Conservation (phyloP, 106 monocot species). For the Posidonia australis region DNA sequence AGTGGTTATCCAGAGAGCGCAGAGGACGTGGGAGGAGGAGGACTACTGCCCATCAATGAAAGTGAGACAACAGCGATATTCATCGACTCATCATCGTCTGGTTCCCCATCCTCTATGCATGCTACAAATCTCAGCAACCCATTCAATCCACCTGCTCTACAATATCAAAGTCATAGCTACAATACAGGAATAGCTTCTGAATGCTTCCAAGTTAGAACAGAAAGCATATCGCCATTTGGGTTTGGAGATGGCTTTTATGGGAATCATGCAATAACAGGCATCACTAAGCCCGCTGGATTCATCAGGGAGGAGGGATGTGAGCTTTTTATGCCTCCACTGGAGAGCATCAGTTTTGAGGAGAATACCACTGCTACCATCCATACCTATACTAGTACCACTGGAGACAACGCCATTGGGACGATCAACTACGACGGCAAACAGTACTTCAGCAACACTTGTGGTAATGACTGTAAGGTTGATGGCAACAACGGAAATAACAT, state of each 20-base stretch:
- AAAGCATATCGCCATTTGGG: no score
- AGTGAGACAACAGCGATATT: conserved; percentile 2
- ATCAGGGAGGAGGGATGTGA: conserved; percentile 17
- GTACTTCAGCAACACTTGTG: no score
- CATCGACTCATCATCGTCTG: conserved; percentile 22
- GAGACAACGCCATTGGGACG: neutral
- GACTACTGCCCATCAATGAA: neutral
- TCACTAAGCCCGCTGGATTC: neutral
- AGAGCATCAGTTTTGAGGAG: conserved; percentile 37
- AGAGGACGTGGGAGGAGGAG: conserved; percentile 4
- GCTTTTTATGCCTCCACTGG: conserved; percentile 36
- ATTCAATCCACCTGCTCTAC: no score
- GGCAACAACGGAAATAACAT: neutral
- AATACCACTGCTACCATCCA: no score
- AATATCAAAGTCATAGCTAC: no score
- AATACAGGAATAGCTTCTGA: no score
- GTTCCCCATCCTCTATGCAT: no score
- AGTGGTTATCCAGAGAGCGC: conserved; percentile 6
- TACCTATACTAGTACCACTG: no score
- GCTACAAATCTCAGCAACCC: no score
- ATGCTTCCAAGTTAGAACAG: no score
- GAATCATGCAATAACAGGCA: conserved; percentile 14
- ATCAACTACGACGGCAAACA: neutral
- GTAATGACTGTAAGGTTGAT: no score
- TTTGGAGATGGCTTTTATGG: conserved; percentile 19